phyloP scores from a whole-genome alignment of 2,329 filamentous ascomycete species.

The Fusarium coffeatum region DNA sequence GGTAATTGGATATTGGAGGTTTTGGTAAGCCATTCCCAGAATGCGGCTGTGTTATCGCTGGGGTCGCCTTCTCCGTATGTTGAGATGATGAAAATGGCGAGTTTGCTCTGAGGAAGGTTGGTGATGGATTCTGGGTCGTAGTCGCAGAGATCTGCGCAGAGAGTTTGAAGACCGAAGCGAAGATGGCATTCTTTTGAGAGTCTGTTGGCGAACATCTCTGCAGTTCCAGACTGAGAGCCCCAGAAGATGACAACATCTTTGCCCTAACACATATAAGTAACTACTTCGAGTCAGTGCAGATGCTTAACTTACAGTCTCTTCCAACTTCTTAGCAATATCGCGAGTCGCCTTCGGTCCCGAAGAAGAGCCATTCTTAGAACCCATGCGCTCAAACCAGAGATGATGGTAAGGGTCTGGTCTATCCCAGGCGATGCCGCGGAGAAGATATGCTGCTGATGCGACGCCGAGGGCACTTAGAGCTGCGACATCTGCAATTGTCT shows the following conservation, averaged over 20 bases:
- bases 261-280: conserved; percentile 20
- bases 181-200: conserved; percentile 91
- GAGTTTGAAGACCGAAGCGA: conserved; percentile 87
- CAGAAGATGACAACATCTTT: conserved; percentile 97
- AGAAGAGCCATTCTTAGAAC: conserved; percentile 42
- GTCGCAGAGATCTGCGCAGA: conserved; percentile 71
- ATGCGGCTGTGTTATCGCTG: conserved; percentile 51
- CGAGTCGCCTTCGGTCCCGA: conserved; percentile 53
- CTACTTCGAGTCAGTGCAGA: no score
- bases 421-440: conserved; percentile 59
- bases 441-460: conserved; percentile 52
- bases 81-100: conserved; percentile 53
- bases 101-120: conserved; percentile 39
- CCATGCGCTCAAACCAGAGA: conserved; percentile 62
- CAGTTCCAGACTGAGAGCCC: conserved; percentile 94
- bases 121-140: conserved; percentile 57
- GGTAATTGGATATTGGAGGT: conserved; percentile 22
- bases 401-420: conserved; percentile 61
- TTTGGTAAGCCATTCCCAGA: conserved; percentile 48
- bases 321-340: conserved; percentile 56
- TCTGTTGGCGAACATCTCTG: conserved; percentile 89
- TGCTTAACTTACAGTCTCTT: conserved; percentile 43
- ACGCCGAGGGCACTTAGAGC: conserved; percentile 43
- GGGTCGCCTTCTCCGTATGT: conserved; percentile 58
- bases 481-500: conserved; percentile 41